Conservation (phyloP, 2,329 filamentous ascomycete genomes). For the Epichloe glyceriae region DNA sequence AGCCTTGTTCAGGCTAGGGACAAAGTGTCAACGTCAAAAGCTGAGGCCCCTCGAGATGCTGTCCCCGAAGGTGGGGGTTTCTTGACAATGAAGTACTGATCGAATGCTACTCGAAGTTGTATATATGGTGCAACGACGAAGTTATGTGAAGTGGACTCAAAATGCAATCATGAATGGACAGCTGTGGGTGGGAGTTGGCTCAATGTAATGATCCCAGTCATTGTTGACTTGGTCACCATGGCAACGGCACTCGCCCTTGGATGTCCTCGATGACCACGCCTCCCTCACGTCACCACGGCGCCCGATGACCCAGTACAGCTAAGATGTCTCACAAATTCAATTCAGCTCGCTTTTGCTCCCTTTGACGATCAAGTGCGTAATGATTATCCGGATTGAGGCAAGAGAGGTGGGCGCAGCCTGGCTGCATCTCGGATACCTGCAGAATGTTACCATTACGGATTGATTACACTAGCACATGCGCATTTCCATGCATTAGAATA, state of each 20-base stretch:
- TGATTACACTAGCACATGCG: background rate
- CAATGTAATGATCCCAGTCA: conserved; percentile 13
- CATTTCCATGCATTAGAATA: background rate
- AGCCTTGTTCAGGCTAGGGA: conserved; percentile 22
- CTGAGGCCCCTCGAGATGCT: conserved; percentile 9
- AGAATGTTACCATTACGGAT: background rate
- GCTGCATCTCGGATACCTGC: background rate
- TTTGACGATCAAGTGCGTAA: background rate
- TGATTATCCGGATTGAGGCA: background rate
- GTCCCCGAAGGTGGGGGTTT: conserved; percentile 8
- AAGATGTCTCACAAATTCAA: conserved; percentile 5
- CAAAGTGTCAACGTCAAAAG: conserved; percentile 9
- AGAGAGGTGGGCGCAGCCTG: background rate
- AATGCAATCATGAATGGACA: conserved; percentile 14
- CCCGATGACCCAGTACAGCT: conserved; percentile 2
- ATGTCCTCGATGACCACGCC: background rate
- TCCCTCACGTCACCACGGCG: conserved; percentile 11
- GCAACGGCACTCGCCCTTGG: conserved; percentile 14
- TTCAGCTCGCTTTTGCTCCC: background rate
- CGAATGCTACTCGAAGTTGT: conserved; percentile 1
- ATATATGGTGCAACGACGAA: conserved; percentile 7
- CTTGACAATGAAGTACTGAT: conserved; percentile 1
- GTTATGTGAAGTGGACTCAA: conserved; percentile 10
- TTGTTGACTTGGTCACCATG: conserved; percentile 22
- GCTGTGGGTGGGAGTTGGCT: conserved; percentile 10